Percentiles rank a stretch among this genome's conserved stretches.
Conservation (phyloP, 108 stramenopile species). For the Pseudonitzschia pungens region DNA sequence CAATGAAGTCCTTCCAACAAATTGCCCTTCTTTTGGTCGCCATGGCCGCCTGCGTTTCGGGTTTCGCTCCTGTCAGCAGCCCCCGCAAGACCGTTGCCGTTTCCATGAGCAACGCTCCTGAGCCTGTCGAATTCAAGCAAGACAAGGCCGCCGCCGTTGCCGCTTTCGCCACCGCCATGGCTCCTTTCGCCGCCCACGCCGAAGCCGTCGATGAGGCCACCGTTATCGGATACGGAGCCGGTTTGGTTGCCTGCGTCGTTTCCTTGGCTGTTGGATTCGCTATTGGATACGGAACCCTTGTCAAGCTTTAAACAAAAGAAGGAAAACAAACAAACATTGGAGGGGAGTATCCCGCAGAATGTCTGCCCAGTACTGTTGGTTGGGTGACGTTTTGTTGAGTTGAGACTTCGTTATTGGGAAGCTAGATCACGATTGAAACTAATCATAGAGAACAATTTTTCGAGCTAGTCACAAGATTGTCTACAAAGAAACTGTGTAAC, state of each 20-base stretch:
- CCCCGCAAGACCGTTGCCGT: slow-evolving; percentile 50
- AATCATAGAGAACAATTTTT: not conserved
- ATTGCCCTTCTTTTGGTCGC: slow-evolving; percentile 53
- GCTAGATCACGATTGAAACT: not conserved
- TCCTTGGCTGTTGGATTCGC: slow-evolving; percentile 86
- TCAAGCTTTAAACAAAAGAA: slow-evolving; percentile 71
- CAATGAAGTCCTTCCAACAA: slow-evolving; percentile 78
- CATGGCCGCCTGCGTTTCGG: slow-evolving; percentile 64
- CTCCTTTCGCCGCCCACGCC: slow-evolving; percentile 83
- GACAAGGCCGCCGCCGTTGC: slow-evolving; percentile 71
- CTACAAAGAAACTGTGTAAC: too few species aligned
- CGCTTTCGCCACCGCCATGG: slow-evolving; percentile 85
- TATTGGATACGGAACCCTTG: slow-evolving; percentile 90
- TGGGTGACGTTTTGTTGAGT: not conserved
- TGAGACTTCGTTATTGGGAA: not conserved
- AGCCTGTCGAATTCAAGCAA: slow-evolving; percentile 52
- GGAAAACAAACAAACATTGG: not conserved
- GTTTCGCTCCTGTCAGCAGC: slow-evolving; percentile 66
- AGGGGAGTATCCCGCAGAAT: not conserved
- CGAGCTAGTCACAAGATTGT: too few species aligned
- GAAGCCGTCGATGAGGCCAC: slow-evolving; percentile 73
- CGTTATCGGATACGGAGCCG: slow-evolving; percentile 84
- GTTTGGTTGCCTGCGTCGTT: slow-evolving; percentile 86
- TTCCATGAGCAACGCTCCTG: slow-evolving; percentile 45
- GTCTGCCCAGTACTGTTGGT: not conserved